Base-by-base conservation (phyloP, 2,329 filamentous ascomycete genomes). In the Apiospora arundinis region DNA sequence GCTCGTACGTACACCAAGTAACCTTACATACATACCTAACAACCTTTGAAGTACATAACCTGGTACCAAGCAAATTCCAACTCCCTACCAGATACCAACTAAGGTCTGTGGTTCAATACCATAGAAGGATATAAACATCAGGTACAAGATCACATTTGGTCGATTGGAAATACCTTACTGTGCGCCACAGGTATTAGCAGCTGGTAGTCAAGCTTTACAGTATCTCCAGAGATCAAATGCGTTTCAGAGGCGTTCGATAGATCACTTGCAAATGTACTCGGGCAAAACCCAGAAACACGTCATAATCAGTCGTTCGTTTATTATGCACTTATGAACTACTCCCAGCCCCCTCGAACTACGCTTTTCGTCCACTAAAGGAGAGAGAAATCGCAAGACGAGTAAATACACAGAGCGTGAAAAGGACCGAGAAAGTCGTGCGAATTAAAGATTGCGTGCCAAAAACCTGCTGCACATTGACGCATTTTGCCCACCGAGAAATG, bases 371-470 rank as follows among this genome's bases (percentile, higher is more conserved):
- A 69, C 32, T 40, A 9, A 44, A 69, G 32, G 23, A 48, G 37
- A 42, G 46, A 42, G 46, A 56, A 37, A 49, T 37, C 45, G 46
- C 28, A 42, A 69, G 67, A 56, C 46, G 67, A 56, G 67, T 69
- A 52, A 69, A 69, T 69, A 69, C 67, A 69, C 67, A 69, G 21
- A 69, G 67, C 67, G 67, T 69, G 67, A 69, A 69, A 42, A 69
- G 67, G 46, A 69, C 67, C 46, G 67, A 56, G 46, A 69, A 28
- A 69, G 67, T 69, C 21, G 67, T 69, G 67, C 67, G 45, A 49
- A 69, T 69, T 69, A 69, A 69, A 69, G 48, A 63, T 63, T 69
- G 67, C 46, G 46, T 49, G 67, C 67, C 67, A 69, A 69, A 69
- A 69, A 49, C 67, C 46, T 49, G 44, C 44, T 40, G 45, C 45